Percentiles rank a stretch among this genome's conserved stretches.
Evolutionary conservation across 2,329 filamentous ascomycete genomes (phyloP).

Genomic region (Cordyceps cateniannulata): DNA sequence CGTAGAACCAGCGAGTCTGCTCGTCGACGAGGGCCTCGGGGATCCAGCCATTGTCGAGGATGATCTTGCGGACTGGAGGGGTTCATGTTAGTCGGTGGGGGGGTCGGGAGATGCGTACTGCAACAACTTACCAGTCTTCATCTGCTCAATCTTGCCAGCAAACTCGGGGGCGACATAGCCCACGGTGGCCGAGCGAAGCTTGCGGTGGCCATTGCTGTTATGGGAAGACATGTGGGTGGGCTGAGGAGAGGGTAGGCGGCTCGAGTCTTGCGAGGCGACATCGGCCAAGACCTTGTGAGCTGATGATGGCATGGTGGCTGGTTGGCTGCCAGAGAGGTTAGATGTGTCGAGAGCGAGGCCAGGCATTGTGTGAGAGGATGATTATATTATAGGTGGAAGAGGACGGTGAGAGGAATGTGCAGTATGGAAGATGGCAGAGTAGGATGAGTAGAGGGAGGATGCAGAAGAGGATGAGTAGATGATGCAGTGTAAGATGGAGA

Average conservation of each 20-base stretch:
- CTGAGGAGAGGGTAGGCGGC: conserved; percentile 74
- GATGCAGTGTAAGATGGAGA: neutral
- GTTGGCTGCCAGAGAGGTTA: conserved; percentile 7
- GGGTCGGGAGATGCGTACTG: neutral
- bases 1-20: conserved; percentile 95
- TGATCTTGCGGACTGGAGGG: conserved; percentile 66
- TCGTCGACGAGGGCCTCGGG: conserved; percentile 74
- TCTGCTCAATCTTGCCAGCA: conserved; percentile 85
- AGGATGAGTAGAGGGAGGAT: no score
- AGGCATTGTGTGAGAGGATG: conserved; percentile 6
- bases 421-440: neutral
- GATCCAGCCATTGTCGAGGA: conserved; percentile 78
- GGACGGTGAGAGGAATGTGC: neutral
- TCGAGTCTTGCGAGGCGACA: conserved; percentile 34
- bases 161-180: conserved; percentile 95
- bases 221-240: conserved; percentile 63
- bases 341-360: conserved; percentile 11
- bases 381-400: conserved; percentile 7
- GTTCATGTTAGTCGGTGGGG: conserved; percentile 6
- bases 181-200: conserved; percentile 81
- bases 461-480: neutral
- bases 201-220: conserved; percentile 58
- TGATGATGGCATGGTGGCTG: conserved; percentile 27
- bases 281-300: conserved; percentile 36
- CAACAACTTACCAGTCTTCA: conserved; percentile 59